A percentile compares a stretch with the other conserved stretches of the same genome.
Conservation (phyloP, 208 protist genomes). For the Trypanosoma cruzi region DNA sequence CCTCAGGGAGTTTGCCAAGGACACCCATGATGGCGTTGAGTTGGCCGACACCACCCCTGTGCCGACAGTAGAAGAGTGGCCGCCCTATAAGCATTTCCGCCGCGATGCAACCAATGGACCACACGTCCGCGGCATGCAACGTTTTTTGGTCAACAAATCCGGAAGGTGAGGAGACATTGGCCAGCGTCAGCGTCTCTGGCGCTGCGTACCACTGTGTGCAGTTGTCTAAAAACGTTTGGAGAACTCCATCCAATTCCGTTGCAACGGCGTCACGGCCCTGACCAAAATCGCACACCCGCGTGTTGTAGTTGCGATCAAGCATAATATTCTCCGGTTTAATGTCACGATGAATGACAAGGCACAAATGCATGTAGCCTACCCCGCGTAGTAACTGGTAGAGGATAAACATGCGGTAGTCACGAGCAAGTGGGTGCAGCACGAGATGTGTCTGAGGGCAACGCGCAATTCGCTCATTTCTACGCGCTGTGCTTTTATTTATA, state of each 20-base stretch:
- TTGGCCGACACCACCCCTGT: constrained; percentile 93
- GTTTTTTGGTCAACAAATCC: constrained; percentile 77
- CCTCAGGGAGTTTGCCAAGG: constrained; percentile 67
- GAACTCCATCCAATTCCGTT: constrained; percentile 32
- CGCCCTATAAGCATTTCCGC: constrained; percentile 87
- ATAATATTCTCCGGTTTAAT: constrained; percentile 94
- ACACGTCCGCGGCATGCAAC: constrained; percentile 88
- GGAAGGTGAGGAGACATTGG: constrained; percentile 56
- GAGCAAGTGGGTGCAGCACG: constrained; percentile 90
- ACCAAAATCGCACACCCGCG: constrained; percentile 97
- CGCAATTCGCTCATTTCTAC: constrained; percentile 2
- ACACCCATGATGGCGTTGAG: constrained; percentile 92
- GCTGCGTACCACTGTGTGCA: constrained; percentile 97
- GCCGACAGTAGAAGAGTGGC: constrained; percentile 83
- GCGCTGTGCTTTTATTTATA: neutral
- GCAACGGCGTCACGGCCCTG: constrained; percentile 90
- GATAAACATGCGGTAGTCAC: constrained; percentile 97
- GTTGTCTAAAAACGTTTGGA: constrained; percentile 76
- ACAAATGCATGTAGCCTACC: constrained; percentile 94
- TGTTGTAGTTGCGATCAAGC: constrained; percentile 90
- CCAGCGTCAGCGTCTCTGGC: constrained; percentile 97
- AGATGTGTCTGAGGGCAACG: constrained; percentile 45
- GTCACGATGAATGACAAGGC: constrained; percentile 91
- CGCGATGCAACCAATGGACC: constrained; percentile 92
- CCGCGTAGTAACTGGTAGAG: constrained; percentile 97